These are phyloP conservation scores for Exophiala spinifera DNA, from an alignment of 2,329 filamentous ascomycete genomes.

Conservation along the genomic window DNA sequence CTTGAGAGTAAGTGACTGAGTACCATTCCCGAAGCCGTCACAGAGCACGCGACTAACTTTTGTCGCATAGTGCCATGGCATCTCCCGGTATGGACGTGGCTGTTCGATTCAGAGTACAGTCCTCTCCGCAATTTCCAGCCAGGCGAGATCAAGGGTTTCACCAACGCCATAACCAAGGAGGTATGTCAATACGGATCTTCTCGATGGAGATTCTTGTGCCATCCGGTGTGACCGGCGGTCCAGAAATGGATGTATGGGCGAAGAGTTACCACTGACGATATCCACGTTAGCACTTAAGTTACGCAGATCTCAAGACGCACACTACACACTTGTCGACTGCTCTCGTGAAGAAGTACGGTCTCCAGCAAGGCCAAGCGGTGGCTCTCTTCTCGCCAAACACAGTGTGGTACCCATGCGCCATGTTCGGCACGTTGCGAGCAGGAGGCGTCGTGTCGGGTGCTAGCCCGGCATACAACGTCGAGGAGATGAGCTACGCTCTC, in stretches of 20 bases:
- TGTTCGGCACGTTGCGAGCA: constrained; percentile 54
- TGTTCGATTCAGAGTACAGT: constrained; percentile 57
- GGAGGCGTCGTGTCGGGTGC: constrained; percentile 60
- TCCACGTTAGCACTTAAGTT: constrained; percentile 54
- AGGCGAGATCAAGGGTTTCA: constrained; percentile 50
- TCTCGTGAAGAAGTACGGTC: constrained; percentile 53
- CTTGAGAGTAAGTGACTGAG: constrained; percentile 23
- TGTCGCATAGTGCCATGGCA: constrained; percentile 48
- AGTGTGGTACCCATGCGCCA: constrained; percentile 65
- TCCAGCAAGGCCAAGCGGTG: constrained; percentile 55
- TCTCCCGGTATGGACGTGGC: constrained; percentile 60
- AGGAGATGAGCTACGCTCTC: constrained; percentile 65
- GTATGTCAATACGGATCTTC: too few species aligned
- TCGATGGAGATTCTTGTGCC: too few species aligned
- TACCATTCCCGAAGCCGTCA: neutral
- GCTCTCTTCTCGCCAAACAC: constrained; percentile 62
- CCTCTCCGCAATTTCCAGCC: constrained; percentile 43
- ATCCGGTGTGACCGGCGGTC: too few species aligned
- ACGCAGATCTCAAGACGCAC: constrained; percentile 55
- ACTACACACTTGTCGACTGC: constrained; percentile 61
- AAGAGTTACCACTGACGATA: too few species aligned
- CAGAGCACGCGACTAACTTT: neutral
- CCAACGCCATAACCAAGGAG: constrained; percentile 59
- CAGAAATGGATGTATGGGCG: too few species aligned
- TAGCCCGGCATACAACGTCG: constrained; percentile 63